These are phyloP conservation scores for Russula lepida DNA, from an alignment of 768 basidiomycete species.

Conservation along the genomic window DNA sequence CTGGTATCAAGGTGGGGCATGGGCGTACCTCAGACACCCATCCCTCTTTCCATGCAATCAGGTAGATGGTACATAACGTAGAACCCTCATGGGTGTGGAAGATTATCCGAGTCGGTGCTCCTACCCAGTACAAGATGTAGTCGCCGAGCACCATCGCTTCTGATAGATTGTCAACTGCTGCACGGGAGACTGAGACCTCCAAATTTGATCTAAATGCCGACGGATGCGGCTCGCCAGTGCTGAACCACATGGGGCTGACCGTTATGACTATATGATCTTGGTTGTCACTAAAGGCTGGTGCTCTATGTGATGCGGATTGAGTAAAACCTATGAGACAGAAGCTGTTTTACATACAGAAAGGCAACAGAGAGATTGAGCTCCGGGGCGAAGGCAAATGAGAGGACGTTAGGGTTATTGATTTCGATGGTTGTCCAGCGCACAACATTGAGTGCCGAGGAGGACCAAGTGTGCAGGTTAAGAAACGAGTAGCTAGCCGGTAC, in stretches of 20 bases:
- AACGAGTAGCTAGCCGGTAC: slow-evolving; percentile 1
- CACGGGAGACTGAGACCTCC: not conserved
- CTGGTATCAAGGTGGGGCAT: not conserved
- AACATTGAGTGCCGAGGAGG: not conserved
- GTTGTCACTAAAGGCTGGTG: not conserved
- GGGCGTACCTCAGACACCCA: slow-evolving; percentile 5
- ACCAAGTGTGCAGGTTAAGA: not conserved
- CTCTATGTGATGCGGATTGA: not conserved
- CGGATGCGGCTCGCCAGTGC: slow-evolving; percentile 6
- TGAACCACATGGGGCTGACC: slow-evolving; percentile 1
- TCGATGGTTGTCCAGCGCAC: slow-evolving; percentile 2
- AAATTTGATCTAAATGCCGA: not conserved
- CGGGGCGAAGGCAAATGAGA: slow-evolving; percentile 7
- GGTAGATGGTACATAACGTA: slow-evolving; percentile 4
- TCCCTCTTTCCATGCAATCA: slow-evolving; percentile 11
- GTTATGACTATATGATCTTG: not conserved
- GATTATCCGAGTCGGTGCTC: not conserved
- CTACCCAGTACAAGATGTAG: slow-evolving; percentile 14
- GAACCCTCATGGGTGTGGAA: not conserved
- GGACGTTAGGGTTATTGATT: not conserved
- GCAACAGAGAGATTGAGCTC: slow-evolving; percentile 11
- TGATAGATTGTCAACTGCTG: slow-evolving; percentile 4
- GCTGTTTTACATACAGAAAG: slow-evolving; percentile 1
- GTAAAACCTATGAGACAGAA: not conserved
- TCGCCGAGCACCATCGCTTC: slow-evolving; percentile 9